A percentile compares a stretch with the other conserved stretches of the same genome.
Conservation (phyloP, 352 stramenopile species). For the Pythium rhizo-oryzae region DNA sequence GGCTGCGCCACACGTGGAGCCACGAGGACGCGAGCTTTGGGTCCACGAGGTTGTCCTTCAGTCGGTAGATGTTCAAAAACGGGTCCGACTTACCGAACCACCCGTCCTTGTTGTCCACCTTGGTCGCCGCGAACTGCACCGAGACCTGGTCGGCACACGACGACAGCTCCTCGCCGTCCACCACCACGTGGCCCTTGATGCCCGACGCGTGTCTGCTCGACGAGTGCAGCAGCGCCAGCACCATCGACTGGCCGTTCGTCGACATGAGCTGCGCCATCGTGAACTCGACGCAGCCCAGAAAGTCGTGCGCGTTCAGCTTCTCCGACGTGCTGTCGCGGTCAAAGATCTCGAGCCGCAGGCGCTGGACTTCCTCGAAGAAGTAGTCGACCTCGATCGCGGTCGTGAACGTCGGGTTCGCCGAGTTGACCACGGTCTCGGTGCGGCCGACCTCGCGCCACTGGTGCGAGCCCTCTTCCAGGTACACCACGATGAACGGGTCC, state of each 20-base stretch:
- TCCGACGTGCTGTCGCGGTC: slow-evolving; percentile 74
- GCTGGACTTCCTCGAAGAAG: slow-evolving; percentile 85
- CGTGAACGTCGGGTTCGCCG: slow-evolving; percentile 67
- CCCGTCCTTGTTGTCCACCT: slow-evolving; percentile 80
- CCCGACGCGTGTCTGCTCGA: slow-evolving; percentile 37
- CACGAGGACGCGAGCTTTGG: slow-evolving; percentile 46
- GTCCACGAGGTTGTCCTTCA: slow-evolving; percentile 48
- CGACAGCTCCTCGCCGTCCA: slow-evolving; percentile 75
- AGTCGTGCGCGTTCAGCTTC: slow-evolving; percentile 63
- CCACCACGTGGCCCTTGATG: slow-evolving; percentile 61
- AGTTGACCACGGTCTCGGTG: slow-evolving; percentile 80
- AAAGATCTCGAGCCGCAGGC: slow-evolving; percentile 77
- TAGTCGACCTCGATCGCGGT: slow-evolving; percentile 73
- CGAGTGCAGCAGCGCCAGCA: slow-evolving; percentile 61
- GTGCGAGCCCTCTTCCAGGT: slow-evolving; percentile 53
- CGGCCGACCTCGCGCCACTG: slow-evolving; percentile 73
- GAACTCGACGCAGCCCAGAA: slow-evolving; percentile 75
- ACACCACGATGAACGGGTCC: slow-evolving; percentile 76
- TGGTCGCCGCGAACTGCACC: slow-evolving; percentile 61
- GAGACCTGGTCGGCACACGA: slow-evolving; percentile 63
- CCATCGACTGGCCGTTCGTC: slow-evolving; percentile 55
- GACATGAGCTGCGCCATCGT: slow-evolving; percentile 82
- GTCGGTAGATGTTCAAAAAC: slow-evolving; percentile 76
- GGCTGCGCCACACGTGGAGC: slow-evolving; percentile 69
- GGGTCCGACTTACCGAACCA: slow-evolving; percentile 77